A percentile compares a stretch with the other conserved stretches of the same genome.
phyloP scores from a whole-genome alignment of 257 asterid genomes.

The Osmanthus fragrans region DNA sequence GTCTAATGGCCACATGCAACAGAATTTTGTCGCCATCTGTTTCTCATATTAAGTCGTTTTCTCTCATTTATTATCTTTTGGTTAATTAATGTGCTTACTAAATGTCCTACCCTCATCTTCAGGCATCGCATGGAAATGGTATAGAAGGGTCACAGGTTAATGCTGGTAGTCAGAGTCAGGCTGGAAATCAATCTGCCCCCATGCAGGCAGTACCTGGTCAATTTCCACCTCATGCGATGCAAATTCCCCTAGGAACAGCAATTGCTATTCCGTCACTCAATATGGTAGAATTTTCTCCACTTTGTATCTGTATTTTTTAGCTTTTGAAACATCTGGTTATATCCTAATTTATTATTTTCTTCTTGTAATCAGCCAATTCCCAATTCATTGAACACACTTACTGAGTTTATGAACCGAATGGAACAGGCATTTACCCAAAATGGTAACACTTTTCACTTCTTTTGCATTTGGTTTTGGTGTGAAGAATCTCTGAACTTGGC shows the following conservation, averaged over 20 bases:
- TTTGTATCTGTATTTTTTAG: conserved; percentile 2
- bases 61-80: not conserved
- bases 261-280: conserved; percentile 65
- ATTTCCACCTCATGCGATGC: conserved; percentile 51
- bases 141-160: conserved; percentile 51
- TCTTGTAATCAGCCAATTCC: conserved; percentile 70
- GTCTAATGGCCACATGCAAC: not conserved
- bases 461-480: conserved; percentile 15
- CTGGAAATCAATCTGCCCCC: conserved; percentile 54
- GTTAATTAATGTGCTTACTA: not conserved
- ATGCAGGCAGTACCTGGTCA: conserved; percentile 59
- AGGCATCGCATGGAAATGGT: conserved; percentile 58
- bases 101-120: conserved; percentile 2
- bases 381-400: conserved; percentile 83
- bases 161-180: conserved; percentile 52
- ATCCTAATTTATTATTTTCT: conserved; percentile 24
- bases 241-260: conserved; percentile 68
- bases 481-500: conserved; percentile 15
- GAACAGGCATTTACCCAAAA: conserved; percentile 61
- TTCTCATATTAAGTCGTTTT: not conserved
- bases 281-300: conserved; percentile 45
- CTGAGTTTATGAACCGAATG: conserved; percentile 79
- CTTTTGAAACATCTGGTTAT: conserved; percentile 1
- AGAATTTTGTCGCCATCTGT: not conserved
- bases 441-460: conserved; percentile 43